Conservation (phyloP, 2,329 filamentous ascomycete species). For the Pseudogymnoascus sp. region DNA sequence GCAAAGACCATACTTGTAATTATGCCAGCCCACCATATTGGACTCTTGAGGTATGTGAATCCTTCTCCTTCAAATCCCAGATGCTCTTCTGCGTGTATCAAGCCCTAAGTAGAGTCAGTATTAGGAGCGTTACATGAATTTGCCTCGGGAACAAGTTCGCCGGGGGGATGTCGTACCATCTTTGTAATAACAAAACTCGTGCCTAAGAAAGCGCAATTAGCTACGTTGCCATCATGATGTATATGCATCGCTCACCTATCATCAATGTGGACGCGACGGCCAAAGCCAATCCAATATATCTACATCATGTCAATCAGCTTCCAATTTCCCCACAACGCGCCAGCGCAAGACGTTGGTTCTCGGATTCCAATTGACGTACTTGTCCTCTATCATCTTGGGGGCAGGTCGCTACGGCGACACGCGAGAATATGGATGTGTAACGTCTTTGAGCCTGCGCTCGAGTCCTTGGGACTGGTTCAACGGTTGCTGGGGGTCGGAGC, state of each 20-base stretch:
- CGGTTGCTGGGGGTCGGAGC: constrained; percentile 12
- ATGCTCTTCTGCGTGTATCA: constrained; percentile 80
- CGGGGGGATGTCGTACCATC: constrained; percentile 54
- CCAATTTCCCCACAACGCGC: constrained; percentile 3
- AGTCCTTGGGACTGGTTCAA: constrained; percentile 14
- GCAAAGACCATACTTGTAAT: constrained; percentile 59
- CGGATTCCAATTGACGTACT: constrained; percentile 29
- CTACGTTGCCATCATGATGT: constrained; percentile 14
- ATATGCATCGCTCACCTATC: constrained; percentile 50
- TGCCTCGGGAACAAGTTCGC: not conserved
- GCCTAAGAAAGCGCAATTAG: constrained; percentile 41
- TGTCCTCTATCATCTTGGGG: constrained; percentile 36
- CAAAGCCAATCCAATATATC: constrained; percentile 68
- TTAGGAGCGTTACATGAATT: not conserved
- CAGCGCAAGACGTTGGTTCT: not conserved
- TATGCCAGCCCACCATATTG: constrained; percentile 97
- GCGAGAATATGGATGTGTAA: not conserved
- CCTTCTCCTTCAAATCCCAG: constrained; percentile 97
- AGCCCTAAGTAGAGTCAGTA: constrained; percentile 47
- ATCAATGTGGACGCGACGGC: constrained; percentile 67
- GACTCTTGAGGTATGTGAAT: constrained; percentile 85
- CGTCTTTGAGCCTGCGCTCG: constrained; percentile 23
- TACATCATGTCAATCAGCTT: constrained; percentile 31
- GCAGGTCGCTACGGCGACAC: not conserved
- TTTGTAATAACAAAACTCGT: constrained; percentile 99